Evolutionary conservation across 176 grass and related monocot genomes (phyloP).

Genomic region (Cymbopogon citratus): DNA sequence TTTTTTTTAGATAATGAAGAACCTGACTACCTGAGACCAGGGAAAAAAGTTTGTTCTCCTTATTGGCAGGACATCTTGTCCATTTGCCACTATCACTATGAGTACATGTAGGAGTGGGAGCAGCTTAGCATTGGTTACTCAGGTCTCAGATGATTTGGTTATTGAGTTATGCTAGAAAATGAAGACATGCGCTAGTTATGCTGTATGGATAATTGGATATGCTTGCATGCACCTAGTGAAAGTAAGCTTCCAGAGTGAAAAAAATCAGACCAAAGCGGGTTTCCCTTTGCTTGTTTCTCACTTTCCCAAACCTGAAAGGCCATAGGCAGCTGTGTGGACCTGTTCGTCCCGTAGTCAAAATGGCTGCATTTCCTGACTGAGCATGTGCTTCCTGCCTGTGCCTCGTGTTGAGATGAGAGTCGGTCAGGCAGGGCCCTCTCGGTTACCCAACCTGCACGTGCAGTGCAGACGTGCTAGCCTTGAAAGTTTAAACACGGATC

Average conservation of each 20-base stretch:
- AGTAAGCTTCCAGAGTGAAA: background rate
- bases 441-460: background rate
- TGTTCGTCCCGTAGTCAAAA: background rate
- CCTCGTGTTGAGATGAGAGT: background rate
- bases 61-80: background rate
- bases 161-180: background rate
- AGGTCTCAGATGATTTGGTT: background rate
- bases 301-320: background rate
- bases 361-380: background rate
- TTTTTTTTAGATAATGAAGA: too few relatives aligned
- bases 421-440: too few relatives aligned
- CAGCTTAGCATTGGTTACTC: background rate
- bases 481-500: background rate
- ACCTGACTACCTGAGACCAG: background rate
- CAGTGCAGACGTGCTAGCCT: background rate
- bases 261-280: background rate
- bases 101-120: background rate
- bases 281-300: background rate
- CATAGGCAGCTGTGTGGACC: background rate
- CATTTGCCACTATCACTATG: background rate
- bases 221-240: background rate
- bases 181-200: background rate
- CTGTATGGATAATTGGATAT: background rate
- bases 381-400: constrained; percentile 7
- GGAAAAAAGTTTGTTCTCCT: background rate